Evolutionary conservation across 1,139 yeast genomes (phyloP), one percentile per base, ranked within the genome.

Genomic region (Magnusiomyces tetraspermus): DNA sequence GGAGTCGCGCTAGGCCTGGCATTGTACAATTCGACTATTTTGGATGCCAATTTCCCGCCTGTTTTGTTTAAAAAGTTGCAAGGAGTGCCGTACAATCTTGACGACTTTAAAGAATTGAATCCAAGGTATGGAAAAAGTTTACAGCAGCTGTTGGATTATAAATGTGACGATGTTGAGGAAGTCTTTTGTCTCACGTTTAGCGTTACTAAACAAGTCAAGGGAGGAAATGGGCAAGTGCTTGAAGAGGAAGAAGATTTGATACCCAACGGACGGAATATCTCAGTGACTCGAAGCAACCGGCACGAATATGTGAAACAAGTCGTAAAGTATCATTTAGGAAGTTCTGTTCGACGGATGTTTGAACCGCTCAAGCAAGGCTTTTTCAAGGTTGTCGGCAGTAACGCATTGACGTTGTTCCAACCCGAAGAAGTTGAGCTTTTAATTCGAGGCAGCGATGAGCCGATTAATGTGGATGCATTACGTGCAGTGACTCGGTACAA

Each of bases 1-100:
- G 97, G 97, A 0, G 86, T 87, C 0, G 82, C 88, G 0, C 69
- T 92, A 47, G 97, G 97, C 0, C 74, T 92, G 61, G 97, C 97
- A 0, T 82, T 92, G 45, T 89, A 87, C 67, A 92, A 92, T 66
- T 85, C 96, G 0, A 85, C 92, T 0, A 88, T 90, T 48, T 71
- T 92, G 49, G 96, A 89, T 63, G 71, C 89, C 52, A 77, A 77
- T 50, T 80, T 92, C 57, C 96, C 97, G 0, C 71, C 73, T 42
- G 86, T 85, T 0, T 68, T 89, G 49, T 92, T 85, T 69, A 90
- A 87, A 67, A 76, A 85, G 56, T 70, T 92, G 46, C 71, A 88
- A 57, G 80, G 79, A 2, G 73, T 76, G 51, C 76, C 76, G 1
- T 70, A 81, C 31, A 74, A 74, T 0, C 68, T 85, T 51, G 77